These are phyloP conservation scores for Emergomyces pasteurianus DNA, from an alignment of 2,329 filamentous ascomycete species.

Conservation along the genomic window DNA sequence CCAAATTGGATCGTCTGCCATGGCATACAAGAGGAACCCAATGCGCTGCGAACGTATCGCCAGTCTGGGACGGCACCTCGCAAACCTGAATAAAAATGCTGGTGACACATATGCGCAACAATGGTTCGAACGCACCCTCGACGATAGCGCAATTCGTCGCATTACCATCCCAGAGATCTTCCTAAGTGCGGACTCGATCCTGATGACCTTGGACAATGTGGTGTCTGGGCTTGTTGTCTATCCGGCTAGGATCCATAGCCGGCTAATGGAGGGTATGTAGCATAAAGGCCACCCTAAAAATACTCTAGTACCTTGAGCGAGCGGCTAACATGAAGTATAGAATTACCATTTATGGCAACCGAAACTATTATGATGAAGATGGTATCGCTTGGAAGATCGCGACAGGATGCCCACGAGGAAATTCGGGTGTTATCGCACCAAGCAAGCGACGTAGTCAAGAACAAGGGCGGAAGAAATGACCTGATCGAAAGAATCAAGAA, in stretches of 20 bases:
- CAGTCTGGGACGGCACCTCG: slow-evolving; percentile 44
- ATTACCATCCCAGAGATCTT: slow-evolving; percentile 55
- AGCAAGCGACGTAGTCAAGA: slow-evolving; percentile 58
- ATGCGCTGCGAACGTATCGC: slow-evolving; percentile 45
- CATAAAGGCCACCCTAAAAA: not conserved
- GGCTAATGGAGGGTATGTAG: slow-evolving; percentile 42
- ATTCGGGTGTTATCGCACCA: slow-evolving; percentile 73
- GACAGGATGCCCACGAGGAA: slow-evolving; percentile 78
- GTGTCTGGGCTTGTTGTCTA: slow-evolving; percentile 64
- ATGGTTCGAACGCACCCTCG: slow-evolving; percentile 67
- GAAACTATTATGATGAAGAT: slow-evolving; percentile 53
- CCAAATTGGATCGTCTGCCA: slow-evolving; percentile 60
- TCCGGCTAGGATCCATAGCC: slow-evolving; percentile 56
- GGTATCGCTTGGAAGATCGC: slow-evolving; percentile 54
- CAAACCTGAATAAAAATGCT: slow-evolving; percentile 43
- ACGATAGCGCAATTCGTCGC: slow-evolving; percentile 40
- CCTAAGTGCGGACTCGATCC: slow-evolving; percentile 55
- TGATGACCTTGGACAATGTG: slow-evolving; percentile 57
- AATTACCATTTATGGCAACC: slow-evolving; percentile 80
- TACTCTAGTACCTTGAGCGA: not conserved
- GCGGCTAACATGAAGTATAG: slow-evolving; percentile 18
- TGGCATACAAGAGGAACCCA: slow-evolving; percentile 55
- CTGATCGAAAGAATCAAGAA: slow-evolving; percentile 64
- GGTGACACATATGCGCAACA: slow-evolving; percentile 58
- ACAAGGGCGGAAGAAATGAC: slow-evolving; percentile 65